These are phyloP conservation scores for Jamesozyma hellenica DNA, from an alignment of 805 yeast genomes.

Conservation along the genomic window DNA sequence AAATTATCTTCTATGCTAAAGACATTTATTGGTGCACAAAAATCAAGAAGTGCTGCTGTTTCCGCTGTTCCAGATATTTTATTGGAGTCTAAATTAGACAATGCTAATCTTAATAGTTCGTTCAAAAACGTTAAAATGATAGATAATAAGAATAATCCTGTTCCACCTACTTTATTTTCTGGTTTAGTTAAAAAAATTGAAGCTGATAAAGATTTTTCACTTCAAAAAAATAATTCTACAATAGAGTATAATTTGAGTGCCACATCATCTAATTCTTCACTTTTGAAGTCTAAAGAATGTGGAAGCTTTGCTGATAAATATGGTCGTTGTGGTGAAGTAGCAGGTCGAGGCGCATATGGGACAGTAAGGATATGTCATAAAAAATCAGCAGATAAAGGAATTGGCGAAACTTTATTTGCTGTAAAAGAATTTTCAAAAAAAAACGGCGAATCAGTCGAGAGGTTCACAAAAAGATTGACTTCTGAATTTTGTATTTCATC, in stretches of 20 bases:
- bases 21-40: constrained; percentile 65
- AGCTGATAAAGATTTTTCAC: constrained; percentile 7
- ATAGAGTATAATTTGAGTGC: background rate
- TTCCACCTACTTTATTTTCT: constrained; percentile 64
- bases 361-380: constrained; percentile 84
- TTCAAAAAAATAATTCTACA: background rate
- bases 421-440: constrained; percentile 75
- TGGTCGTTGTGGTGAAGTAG: constrained; percentile 89
- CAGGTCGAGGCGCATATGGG: constrained; percentile 92
- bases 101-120: no score
- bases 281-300: constrained; percentile 26
- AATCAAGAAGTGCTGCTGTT: constrained; percentile 58
- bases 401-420: constrained; percentile 52
- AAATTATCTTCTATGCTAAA: constrained; percentile 65
- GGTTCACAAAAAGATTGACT: constrained; percentile 63
- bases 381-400: constrained; percentile 24
- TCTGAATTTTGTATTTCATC: constrained; percentile 78
- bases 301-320: constrained; percentile 67
- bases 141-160: background rate
- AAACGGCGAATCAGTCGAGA: constrained; percentile 51
- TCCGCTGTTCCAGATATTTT: constrained; percentile 64
- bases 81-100: constrained; percentile 19
- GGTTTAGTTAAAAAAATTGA: constrained; percentile 52
- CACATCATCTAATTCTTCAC: background rate
- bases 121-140: background rate